phyloP scores from a whole-genome alignment of 2,329 filamentous ascomycete species.

The Beauveria scarabaeidicola region DNA sequence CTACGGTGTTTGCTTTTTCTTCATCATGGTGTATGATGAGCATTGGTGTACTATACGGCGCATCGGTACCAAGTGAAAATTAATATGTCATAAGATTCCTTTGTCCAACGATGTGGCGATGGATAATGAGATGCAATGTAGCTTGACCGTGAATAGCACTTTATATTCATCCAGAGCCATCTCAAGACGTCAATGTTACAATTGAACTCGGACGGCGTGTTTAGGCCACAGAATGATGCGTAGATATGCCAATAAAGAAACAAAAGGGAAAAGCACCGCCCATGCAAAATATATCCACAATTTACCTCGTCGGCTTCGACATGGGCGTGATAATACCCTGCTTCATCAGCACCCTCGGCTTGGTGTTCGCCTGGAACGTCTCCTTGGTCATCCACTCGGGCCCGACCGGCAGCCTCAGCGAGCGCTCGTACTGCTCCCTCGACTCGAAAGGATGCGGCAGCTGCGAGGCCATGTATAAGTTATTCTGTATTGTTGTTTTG shows the following conservation, averaged over 20 bases:
- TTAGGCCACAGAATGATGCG: neutral
- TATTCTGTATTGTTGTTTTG: conserved; percentile 47
- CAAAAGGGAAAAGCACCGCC: neutral
- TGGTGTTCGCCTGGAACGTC: conserved; percentile 81
- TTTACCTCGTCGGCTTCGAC: conserved; percentile 56
- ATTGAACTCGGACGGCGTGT: too few relatives aligned
- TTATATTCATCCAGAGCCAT: neutral
- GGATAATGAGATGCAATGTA: neutral
- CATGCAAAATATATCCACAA: neutral
- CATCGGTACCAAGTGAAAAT: neutral
- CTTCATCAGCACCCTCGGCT: conserved; percentile 83
- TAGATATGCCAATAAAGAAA: neutral
- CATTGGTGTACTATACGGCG: neutral
- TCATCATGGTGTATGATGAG: neutral
- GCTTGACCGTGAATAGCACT: neutral
- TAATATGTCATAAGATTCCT: neutral
- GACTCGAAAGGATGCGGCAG: conserved; percentile 89
- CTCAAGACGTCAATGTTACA: neutral
- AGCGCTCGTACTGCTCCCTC: conserved; percentile 80
- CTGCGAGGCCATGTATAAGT: conserved; percentile 74
- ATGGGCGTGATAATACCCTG: conserved; percentile 85
- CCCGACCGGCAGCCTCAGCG: conserved; percentile 76
- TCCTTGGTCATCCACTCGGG: conserved; percentile 97
- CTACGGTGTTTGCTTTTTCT: neutral
- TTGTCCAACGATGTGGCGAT: too few relatives aligned